These are phyloP conservation scores for Hypoxylon sp. DNA, from an alignment of 2,329 filamentous ascomycete species.

Conservation along the genomic window DNA sequence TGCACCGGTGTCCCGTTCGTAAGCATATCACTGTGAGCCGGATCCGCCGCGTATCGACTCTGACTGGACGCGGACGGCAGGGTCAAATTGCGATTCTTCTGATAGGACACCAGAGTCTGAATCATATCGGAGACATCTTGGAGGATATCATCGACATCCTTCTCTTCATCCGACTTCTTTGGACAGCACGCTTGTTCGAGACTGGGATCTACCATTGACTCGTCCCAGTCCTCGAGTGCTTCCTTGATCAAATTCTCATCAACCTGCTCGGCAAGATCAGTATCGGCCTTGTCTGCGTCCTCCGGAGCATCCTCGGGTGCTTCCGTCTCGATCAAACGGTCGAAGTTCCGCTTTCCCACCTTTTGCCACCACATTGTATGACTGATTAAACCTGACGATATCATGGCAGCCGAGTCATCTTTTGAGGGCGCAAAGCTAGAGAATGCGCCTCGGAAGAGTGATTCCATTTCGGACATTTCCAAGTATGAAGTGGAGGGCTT, in stretches of 20 bases:
- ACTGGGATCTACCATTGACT: conserved; percentile 64
- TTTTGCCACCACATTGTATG: conserved; percentile 79
- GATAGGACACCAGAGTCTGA: conserved; percentile 78
- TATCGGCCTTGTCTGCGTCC: conserved; percentile 45
- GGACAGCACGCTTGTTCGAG: conserved; percentile 61
- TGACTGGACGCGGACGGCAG: conserved; percentile 67
- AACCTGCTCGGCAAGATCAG: conserved; percentile 49
- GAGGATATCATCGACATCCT: conserved; percentile 74
- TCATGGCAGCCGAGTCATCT: conserved; percentile 75
- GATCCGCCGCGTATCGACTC: conserved; percentile 67
- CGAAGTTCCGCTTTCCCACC: conserved; percentile 70
- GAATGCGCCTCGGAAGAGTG: conserved; percentile 78
- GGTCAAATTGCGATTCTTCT: conserved; percentile 78
- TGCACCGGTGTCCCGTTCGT: conserved; percentile 71
- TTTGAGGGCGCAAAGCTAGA: conserved; percentile 81
- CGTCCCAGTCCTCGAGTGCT: conserved; percentile 67
- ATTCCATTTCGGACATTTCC: conserved; percentile 74
- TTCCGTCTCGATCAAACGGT: conserved; percentile 67
- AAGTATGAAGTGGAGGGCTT: conserved; percentile 65
- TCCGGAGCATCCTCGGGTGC: conserved; percentile 48
- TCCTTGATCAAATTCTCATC: conserved; percentile 63
- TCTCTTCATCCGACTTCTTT: conserved; percentile 61
- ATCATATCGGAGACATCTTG: conserved; percentile 78
- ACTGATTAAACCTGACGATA: conserved; percentile 72
- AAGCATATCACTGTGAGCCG: conserved; percentile 72